Percentiles rank a stretch among this genome's conserved stretches.
These are phyloP conservation scores for Picochlorum sp. DNA, from an alignment of 139 green algal species.

Conservation along the genomic window DNA sequence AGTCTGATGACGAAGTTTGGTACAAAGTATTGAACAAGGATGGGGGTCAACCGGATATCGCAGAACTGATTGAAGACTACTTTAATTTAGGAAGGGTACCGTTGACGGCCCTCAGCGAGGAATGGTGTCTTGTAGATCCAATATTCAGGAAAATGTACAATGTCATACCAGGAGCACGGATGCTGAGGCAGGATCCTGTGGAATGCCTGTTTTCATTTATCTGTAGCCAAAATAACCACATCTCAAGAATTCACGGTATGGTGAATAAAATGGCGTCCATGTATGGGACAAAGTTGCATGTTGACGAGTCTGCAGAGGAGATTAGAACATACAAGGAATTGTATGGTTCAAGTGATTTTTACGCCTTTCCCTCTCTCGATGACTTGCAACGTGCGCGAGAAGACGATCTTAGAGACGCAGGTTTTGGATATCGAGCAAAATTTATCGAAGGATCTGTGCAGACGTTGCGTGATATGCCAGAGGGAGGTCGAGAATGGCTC, in stretches of 20 bases:
- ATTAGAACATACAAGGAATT: not conserved
- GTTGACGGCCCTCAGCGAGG: conserved; percentile 34
- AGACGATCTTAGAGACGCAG: conserved; percentile 59
- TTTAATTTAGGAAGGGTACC: conserved; percentile 57
- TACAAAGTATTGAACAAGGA: conserved; percentile 58
- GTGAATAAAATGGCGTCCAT: conserved; percentile 68
- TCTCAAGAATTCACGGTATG: conserved; percentile 81
- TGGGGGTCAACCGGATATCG: conserved; percentile 8
- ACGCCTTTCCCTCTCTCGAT: conserved; percentile 78
- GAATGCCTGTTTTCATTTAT: conserved; percentile 95
- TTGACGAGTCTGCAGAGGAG: not conserved
- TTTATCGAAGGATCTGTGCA: conserved; percentile 65
- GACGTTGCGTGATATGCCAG: conserved; percentile 49
- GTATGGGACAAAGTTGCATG: conserved; percentile 61
- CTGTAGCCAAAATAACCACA: conserved; percentile 96
- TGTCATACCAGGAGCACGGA: conserved; percentile 55
- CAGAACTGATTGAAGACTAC: conserved; percentile 59
- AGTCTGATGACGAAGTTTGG: conserved; percentile 56
- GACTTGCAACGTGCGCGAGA: conserved; percentile 72
- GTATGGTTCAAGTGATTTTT: conserved; percentile 14
- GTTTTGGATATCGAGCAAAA: conserved; percentile 84
- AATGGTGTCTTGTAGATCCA: conserved; percentile 44
- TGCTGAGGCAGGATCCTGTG: conserved; percentile 84
- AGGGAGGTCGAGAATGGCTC: conserved; percentile 66
- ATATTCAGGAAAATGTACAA: conserved; percentile 45